Conservation (phyloP, 1,284 basidiomycete genomes). For the Cryptococcus sp. region DNA sequence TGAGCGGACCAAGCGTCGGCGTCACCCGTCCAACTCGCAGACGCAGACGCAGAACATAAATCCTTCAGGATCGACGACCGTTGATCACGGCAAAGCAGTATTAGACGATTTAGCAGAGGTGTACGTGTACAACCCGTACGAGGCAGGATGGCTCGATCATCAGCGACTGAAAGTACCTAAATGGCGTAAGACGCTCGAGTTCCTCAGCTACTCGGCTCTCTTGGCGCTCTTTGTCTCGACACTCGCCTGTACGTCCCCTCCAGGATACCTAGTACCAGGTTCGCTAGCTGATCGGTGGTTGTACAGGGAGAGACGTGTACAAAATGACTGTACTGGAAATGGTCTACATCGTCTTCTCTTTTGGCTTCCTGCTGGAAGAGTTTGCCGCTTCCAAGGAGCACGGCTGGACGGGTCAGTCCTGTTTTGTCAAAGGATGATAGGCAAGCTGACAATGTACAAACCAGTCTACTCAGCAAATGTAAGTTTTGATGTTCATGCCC, state of each 20-base stretch:
- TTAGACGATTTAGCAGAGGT: constrained; percentile 41
- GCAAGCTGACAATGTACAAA: constrained; percentile 9
- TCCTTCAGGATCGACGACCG: constrained; percentile 3
- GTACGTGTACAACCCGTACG: constrained; percentile 70
- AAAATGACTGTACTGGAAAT: constrained; percentile 58
- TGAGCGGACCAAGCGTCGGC: constrained; percentile 30
- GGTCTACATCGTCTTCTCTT: constrained; percentile 71
- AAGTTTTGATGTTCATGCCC: constrained; percentile 23
- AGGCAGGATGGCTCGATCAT: constrained; percentile 78
- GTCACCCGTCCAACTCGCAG: constrained; percentile 12
- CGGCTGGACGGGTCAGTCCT: constrained; percentile 76
- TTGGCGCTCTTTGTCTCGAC: constrained; percentile 65
- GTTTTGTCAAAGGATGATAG: not conserved
- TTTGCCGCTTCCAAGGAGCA: constrained; percentile 62
- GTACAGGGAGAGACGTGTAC: constrained; percentile 8
- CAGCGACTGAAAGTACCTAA: constrained; percentile 73
- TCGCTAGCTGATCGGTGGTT: not conserved
- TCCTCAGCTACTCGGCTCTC: constrained; percentile 68
- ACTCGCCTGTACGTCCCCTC: constrained; percentile 60
- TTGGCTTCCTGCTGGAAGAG: constrained; percentile 71
- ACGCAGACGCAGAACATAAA: constrained; percentile 2
- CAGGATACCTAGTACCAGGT: not conserved
- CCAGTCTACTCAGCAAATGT: constrained; percentile 81
- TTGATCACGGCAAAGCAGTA: constrained; percentile 10
- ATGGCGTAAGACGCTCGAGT: constrained; percentile 77